Conservation (phyloP, 441 rosid genomes). For the Adansonia madagascariensis region DNA sequence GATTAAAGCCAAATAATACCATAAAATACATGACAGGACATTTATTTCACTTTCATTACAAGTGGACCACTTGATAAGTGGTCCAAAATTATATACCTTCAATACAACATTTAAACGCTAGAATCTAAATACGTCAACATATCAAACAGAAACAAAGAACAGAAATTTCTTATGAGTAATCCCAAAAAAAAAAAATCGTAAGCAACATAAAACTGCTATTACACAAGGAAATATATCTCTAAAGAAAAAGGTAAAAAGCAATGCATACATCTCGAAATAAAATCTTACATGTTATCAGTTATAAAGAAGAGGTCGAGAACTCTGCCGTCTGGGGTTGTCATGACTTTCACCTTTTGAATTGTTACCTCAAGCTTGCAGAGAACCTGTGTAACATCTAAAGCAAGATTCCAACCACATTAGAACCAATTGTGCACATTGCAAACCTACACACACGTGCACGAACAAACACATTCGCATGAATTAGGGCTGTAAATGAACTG, state of each 20-base stretch:
- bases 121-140: not conserved
- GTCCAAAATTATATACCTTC: slow-evolving; percentile 13
- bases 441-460: not conserved
- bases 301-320: slow-evolving; percentile 86
- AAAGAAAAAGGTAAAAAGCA: not conserved
- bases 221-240: not conserved
- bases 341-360: slow-evolving; percentile 85
- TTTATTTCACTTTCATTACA: slow-evolving; percentile 15
- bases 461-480: not conserved
- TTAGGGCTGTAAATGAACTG: not conserved
- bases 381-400: slow-evolving; percentile 73
- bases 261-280: not conserved
- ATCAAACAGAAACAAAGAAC: not conserved
- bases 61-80: slow-evolving; percentile 9
- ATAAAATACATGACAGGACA: not conserved
- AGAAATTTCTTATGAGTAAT: not conserved
- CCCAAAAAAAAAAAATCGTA: not conserved
- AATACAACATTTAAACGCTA: not conserved
- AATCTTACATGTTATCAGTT: slow-evolving; percentile 73
- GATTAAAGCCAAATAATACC: not conserved
- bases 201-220: not conserved
- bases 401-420: slow-evolving; percentile 23
- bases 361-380: slow-evolving; percentile 81
- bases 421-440: not conserved
- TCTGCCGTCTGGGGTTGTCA: slow-evolving; percentile 76